Percentiles rank a stretch among this genome's conserved stretches.
Evolutionary conservation across 192 early-diverging fungal species (phyloP).

Genomic region (Rhizophagus prolifer): DNA sequence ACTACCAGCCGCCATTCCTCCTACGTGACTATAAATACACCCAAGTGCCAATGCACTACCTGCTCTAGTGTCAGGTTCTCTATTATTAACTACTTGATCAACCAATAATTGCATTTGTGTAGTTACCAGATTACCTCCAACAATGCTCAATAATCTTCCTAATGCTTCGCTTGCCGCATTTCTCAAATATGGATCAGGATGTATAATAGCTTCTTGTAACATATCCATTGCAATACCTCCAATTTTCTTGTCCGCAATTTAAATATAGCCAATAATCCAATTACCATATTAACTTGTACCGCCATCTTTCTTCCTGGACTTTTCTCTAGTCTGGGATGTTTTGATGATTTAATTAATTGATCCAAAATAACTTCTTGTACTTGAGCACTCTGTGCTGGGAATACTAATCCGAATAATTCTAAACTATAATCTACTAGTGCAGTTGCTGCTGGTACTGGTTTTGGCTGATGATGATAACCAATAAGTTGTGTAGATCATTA

Average conservation of each 20-base stretch:
- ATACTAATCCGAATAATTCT: conserved; percentile 72
- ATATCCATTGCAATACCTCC: conserved; percentile 40
- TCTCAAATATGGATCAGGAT: conserved; percentile 69
- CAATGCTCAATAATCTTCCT: conserved; percentile 73
- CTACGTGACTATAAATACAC: conserved; percentile 82
- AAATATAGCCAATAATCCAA: conserved; percentile 69
- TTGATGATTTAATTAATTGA: conserved; percentile 62
- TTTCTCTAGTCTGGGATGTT: conserved; percentile 62
- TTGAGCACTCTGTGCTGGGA: conserved; percentile 64
- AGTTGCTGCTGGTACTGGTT: conserved; percentile 50
- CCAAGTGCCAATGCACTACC: conserved; percentile 91
- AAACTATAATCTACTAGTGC: conserved; percentile 78
- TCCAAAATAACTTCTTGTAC: conserved; percentile 80
- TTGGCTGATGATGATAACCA: conserved; percentile 36
- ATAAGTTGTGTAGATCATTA: conserved; percentile 50
- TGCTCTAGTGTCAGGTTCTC: conserved; percentile 92
- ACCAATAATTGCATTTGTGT: conserved; percentile 74
- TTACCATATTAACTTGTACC: conserved; percentile 75
- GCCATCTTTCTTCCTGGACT: conserved; percentile 74
- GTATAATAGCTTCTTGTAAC: conserved; percentile 58
- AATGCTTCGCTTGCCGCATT: conserved; percentile 78
- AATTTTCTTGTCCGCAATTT: conserved; percentile 51
- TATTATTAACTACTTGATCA: conserved; percentile 84
- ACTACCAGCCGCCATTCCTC: conserved; percentile 79
- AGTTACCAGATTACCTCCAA: conserved; percentile 65